Conservation (phyloP, 2,329 filamentous ascomycete species). For the Aspergillus sp. region DNA sequence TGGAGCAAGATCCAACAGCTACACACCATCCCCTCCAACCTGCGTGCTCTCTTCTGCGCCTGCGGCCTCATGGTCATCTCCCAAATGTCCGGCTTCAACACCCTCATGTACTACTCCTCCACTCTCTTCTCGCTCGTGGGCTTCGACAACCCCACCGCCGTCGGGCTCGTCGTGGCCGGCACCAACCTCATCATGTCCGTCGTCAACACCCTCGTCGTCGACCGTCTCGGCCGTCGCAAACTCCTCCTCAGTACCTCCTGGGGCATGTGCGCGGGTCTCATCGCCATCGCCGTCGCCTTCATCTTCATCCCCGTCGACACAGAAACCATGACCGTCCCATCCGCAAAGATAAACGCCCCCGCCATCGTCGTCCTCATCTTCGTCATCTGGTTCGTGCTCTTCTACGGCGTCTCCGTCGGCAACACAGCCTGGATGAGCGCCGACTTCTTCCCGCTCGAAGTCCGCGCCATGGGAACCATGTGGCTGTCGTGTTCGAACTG, state of each 20-base stretch:
- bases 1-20: constrained; percentile 45
- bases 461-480: constrained; percentile 47
- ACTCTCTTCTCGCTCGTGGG: constrained; percentile 45
- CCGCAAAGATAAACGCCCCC: constrained; percentile 23
- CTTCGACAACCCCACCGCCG: constrained; percentile 47
- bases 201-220: constrained; percentile 45
- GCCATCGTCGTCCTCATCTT: constrained; percentile 40
- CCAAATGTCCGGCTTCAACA: constrained; percentile 46
- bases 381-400: constrained; percentile 42
- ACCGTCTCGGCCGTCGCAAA: constrained; percentile 41
- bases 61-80: constrained; percentile 51
- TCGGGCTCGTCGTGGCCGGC: constrained; percentile 31
- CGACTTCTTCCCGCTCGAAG: constrained; percentile 47
- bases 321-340: constrained; percentile 25
- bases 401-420: constrained; percentile 45
- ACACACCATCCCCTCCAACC: constrained; percentile 31
- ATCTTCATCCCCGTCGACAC: constrained; percentile 45
- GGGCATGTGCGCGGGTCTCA: constrained; percentile 42
- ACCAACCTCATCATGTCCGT: constrained; percentile 45
- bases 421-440: constrained; percentile 48
- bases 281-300: constrained; percentile 44
- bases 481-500: constrained; percentile 45
- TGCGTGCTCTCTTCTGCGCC: constrained; percentile 41
- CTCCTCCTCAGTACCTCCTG: constrained; percentile 42
- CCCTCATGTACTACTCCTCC: constrained; percentile 43